Evolutionary conservation across 2,329 filamentous ascomycete genomes (phyloP), one percentile per base, ranked within the genome.

Genomic region (Incumbomyces lentus): DNA sequence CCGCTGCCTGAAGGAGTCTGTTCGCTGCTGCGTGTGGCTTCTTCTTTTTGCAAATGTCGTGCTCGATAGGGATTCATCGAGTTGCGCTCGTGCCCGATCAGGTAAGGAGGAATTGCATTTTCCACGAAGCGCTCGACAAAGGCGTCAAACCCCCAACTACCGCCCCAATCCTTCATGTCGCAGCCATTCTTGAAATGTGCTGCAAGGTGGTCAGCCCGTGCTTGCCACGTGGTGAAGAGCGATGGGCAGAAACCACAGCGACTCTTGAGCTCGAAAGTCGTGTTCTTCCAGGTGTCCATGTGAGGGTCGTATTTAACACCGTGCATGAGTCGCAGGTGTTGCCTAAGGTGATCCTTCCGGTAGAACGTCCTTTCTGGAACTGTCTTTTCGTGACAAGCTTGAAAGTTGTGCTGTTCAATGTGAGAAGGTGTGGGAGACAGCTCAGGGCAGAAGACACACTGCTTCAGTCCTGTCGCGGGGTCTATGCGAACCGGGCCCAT

Each of bases 401-500:
- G 64, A 58, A 76, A 77, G 52, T 79, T 78, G 63, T 82, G 78
- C 26, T 22, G 34, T 53, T 78, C 76, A 13, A 80, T 58, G 59
- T 82, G 78, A 12, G 74, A 72, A 18, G 66, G 60, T 6, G 68
- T 69, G 1, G 78, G 77, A 43, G 79, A 69, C 18, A 68, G 55
- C 14, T 65, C 65, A 45, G 71, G 70, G 59, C 78, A 82, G 57
- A 79, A 82, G 1, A 75, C 75, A 58, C 78, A 82, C 41, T 71
- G 67, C 31, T 50, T 42, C n/a, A 43, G 33, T 2, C 54, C 53
- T 12, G 53, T 53, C 30, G 47, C 17, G 12, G 49, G 42, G 43
- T 52, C 50, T 44, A 68, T 68, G 53, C 68, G 65, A 11, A 72
- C 74, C 1, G 75, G 73, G 2, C 78, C 78, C 3, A 73, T 60